Evolutionary conservation across 257 asterid species (phyloP).

Genomic region (Solanum pinnatisectum): DNA sequence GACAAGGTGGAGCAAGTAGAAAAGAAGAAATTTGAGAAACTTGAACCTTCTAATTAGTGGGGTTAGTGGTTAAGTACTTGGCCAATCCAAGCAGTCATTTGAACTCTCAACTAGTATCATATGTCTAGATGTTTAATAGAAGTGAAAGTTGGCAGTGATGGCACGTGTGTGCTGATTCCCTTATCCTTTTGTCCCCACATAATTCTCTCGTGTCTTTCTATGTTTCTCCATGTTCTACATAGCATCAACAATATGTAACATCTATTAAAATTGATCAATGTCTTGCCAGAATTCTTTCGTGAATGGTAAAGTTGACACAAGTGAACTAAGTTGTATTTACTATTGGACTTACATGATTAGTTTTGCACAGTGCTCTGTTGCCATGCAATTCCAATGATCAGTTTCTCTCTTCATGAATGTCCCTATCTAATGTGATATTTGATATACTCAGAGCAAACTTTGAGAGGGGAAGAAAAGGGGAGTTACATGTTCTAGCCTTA

Average conservation of each 20-base stretch:
- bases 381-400: background rate
- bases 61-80: background rate
- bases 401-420: background rate
- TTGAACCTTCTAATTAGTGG: background rate
- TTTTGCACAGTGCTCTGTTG: background rate
- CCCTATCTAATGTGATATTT: background rate
- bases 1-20: background rate
- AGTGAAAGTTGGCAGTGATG: background rate
- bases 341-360: background rate
- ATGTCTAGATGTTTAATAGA: background rate
- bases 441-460: background rate
- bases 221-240: background rate
- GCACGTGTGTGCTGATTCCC: background rate
- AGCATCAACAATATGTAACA: background rate
- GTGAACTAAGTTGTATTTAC: background rate
- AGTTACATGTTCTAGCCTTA: background rate
- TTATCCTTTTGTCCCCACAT: background rate
- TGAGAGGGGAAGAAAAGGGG: background rate
- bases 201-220: background rate
- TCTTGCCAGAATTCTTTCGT: background rate
- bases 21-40: background rate
- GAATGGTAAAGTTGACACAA: background rate
- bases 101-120: background rate
- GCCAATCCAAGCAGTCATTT: background rate
- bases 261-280: background rate